Percentiles rank a stretch among this genome's conserved stretches.
phyloP scores from a whole-genome alignment of 2,329 filamentous ascomycete species.

The Lasiodiplodia gonubiensis region DNA sequence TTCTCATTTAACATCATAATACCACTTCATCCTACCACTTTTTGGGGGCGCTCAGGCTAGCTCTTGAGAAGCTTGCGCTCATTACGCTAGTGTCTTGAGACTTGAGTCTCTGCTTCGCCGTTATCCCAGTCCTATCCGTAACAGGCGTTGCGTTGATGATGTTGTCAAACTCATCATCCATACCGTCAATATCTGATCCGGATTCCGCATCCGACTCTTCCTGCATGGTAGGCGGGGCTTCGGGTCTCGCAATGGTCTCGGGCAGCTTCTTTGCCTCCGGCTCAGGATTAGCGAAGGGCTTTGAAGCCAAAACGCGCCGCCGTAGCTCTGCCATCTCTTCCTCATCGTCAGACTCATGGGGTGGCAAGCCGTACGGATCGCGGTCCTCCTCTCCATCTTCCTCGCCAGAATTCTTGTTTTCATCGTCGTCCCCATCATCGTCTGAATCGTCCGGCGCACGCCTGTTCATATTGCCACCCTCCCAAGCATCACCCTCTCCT shows the following conservation, averaged over 20 bases:
- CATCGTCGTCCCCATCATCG: constrained; percentile 58
- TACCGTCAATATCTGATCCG: constrained; percentile 68
- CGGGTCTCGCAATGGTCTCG: constrained; percentile 64
- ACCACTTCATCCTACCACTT: constrained; percentile 20
- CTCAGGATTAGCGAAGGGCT: constrained; percentile 74
- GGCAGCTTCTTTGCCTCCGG: constrained; percentile 59
- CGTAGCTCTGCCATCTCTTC: constrained; percentile 93
- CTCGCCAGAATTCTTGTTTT: constrained; percentile 47
- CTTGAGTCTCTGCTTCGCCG: constrained; percentile 63
- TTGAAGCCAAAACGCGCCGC: constrained; percentile 87
- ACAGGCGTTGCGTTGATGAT: constrained; percentile 91
- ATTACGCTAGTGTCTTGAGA: constrained; percentile 33
- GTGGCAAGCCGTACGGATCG: constrained; percentile 78
- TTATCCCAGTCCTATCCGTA: constrained; percentile 81
- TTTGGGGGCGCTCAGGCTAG: constrained; percentile 18
- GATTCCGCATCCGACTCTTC: constrained; percentile 70
- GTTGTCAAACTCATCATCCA: constrained; percentile 84
- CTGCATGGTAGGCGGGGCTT: constrained; percentile 50
- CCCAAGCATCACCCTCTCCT: constrained; percentile 77
- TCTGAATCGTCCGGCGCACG: constrained; percentile 52
- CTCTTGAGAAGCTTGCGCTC: constrained; percentile 39
- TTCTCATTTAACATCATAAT: constrained; percentile 1
- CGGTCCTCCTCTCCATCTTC: constrained; percentile 55
- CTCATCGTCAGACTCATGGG: constrained; percentile 76
- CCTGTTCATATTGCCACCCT: constrained; percentile 85